phyloP scores from a whole-genome alignment of 306 rosid species.

The Astragalus glycyphyllos region DNA sequence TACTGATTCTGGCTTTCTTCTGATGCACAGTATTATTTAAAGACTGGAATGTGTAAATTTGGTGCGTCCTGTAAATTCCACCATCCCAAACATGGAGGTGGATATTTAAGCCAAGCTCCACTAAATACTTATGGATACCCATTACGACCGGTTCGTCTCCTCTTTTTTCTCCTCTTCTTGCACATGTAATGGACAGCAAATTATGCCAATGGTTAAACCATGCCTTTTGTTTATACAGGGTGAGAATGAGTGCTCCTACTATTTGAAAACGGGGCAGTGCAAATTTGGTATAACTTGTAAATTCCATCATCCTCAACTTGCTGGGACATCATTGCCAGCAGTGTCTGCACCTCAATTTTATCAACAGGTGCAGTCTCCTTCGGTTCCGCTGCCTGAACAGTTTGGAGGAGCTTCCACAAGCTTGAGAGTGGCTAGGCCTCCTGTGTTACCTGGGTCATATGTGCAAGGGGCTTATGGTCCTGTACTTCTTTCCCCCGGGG shows the following conservation, averaged over 20 bases:
- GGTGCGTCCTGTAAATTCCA: slow-evolving; percentile 94
- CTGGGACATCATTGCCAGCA: slow-evolving; percentile 68
- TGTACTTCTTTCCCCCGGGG: slow-evolving; percentile 78
- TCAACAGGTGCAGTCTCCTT: slow-evolving; percentile 89
- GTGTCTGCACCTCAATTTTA: slow-evolving; percentile 90
- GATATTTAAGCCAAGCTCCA: slow-evolving; percentile 80
- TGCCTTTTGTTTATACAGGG: slow-evolving; percentile 61
- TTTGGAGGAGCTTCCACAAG: slow-evolving; percentile 72
- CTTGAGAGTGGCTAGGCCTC: slow-evolving; percentile 88
- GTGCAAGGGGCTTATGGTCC: slow-evolving; percentile 89
- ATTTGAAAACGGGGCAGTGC: slow-evolving; percentile 98
- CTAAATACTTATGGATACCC: slow-evolving; percentile 83
- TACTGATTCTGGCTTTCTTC: slow-evolving; percentile 32
- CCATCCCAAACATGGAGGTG: slow-evolving; percentile 88
- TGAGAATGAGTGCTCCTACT: slow-evolving; percentile 95
- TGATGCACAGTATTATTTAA: slow-evolving; percentile 76
- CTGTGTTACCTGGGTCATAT: slow-evolving; percentile 75
- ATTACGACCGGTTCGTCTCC: slow-evolving; percentile 68
- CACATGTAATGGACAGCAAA: background rate
- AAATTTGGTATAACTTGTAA: slow-evolving; percentile 93
- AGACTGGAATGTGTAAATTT: slow-evolving; percentile 89
- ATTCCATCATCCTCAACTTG: slow-evolving; percentile 92
- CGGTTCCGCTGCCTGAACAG: slow-evolving; percentile 75
- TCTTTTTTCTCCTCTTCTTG: slow-evolving; percentile 10
- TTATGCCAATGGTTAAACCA: slow-evolving; percentile 27